These are phyloP conservation scores for Vanderwaltozyma verrucispora DNA, from an alignment of 805 yeast species.

Conservation along the genomic window DNA sequence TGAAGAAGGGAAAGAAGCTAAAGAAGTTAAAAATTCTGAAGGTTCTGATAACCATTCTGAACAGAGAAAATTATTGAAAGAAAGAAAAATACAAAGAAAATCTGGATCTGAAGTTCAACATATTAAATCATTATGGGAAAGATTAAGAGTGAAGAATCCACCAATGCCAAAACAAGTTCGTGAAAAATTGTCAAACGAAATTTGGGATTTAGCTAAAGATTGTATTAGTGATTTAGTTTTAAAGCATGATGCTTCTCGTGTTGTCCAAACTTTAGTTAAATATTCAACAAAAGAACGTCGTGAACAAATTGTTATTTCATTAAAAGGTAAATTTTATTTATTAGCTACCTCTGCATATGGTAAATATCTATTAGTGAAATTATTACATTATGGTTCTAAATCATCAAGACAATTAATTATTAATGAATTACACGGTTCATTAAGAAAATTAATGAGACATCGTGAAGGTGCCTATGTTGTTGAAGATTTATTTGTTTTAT, in stretches of 20 bases:
- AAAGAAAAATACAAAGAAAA: constrained; percentile 78
- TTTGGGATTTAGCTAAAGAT: constrained; percentile 74
- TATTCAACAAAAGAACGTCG: constrained; percentile 75
- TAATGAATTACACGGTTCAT: constrained; percentile 80
- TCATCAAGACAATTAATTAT: constrained; percentile 65
- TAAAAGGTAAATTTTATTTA: constrained; percentile 67
- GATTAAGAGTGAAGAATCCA: constrained; percentile 74
- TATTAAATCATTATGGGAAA: constrained; percentile 86
- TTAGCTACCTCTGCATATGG: constrained; percentile 92
- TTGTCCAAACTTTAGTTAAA: constrained; percentile 87
- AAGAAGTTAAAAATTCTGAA: constrained; percentile 22
- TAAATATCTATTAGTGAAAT: constrained; percentile 77
- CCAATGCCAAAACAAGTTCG: constrained; percentile 68
- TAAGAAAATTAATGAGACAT: constrained; percentile 89
- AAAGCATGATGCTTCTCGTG: constrained; percentile 95
- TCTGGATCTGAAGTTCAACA: constrained; percentile 79
- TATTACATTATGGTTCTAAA: constrained; percentile 85
- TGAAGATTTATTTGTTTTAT: constrained; percentile 81
- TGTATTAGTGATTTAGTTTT: constrained; percentile 74
- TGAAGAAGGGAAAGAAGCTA: constrained; percentile 20
- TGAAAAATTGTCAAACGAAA: constrained; percentile 68
- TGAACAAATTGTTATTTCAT: constrained; percentile 50
- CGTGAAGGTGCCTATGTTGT: constrained; percentile 97
- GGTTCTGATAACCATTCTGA: constrained; percentile 50
- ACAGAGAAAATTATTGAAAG: constrained; percentile 65